Conservation (phyloP, 1,284 basidiomycete species). For the Moesziomyces aphidis region DNA sequence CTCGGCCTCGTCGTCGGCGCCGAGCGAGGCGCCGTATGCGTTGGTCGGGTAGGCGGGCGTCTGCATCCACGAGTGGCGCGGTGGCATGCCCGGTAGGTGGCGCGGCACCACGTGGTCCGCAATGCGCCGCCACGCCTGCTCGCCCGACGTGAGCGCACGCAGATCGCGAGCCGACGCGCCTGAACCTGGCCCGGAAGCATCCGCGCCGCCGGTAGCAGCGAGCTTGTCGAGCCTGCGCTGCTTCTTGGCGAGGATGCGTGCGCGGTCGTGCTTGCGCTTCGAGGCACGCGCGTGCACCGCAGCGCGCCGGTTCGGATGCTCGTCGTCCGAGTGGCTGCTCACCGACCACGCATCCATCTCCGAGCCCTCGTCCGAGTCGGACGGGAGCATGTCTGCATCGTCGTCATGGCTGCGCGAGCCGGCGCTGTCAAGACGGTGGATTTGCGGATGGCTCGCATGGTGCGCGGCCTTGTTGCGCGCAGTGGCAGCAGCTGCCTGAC, state of each 20-base stretch:
- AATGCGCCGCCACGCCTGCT: slow-evolving; percentile 45
- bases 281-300: slow-evolving; percentile 32
- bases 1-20: slow-evolving; percentile 10
- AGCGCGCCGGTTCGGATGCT: slow-evolving; percentile 26
- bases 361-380: slow-evolving; percentile 46
- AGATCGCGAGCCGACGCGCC: slow-evolving; percentile 19
- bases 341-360: slow-evolving; percentile 43
- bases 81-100: slow-evolving; percentile 54
- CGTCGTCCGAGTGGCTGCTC: slow-evolving; percentile 37
- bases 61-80: slow-evolving; percentile 56
- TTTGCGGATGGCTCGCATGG: slow-evolving; percentile 9
- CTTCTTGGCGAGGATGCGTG: slow-evolving; percentile 15
- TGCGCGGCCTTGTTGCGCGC: slow-evolving; percentile 18
- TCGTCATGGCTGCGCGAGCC: background rate
- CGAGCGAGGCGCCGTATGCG: slow-evolving; percentile 24
- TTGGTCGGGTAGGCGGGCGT: slow-evolving; percentile 56
- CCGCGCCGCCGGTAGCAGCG: background rate
- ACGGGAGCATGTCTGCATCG: slow-evolving; percentile 34
- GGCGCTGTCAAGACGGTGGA: background rate
- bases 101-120: slow-evolving; percentile 53
- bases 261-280: slow-evolving; percentile 28
- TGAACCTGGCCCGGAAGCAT: background rate
- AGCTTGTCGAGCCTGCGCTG: slow-evolving; percentile 25
- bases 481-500: slow-evolving; percentile 2
- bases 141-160: slow-evolving; percentile 35